Base-by-base conservation (phyloP, 1,284 basidiomycete genomes). In the Ustilago loliicola region DNA sequence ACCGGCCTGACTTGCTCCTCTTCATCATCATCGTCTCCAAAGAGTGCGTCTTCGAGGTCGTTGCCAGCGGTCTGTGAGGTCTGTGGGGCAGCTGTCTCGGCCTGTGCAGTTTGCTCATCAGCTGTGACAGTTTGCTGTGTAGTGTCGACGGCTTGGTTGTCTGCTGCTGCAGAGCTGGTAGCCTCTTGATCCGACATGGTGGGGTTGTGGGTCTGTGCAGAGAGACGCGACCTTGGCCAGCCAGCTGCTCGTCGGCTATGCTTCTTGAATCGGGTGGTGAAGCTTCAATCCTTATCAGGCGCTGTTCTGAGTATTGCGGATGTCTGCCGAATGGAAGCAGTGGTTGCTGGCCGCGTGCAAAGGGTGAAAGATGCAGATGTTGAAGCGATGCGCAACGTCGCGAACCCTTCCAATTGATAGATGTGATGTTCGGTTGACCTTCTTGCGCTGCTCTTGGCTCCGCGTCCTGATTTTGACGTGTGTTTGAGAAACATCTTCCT, bases 1-100 rank as follows among this genome's bases (percentile, higher is more conserved):
- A 55, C 61, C 3, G 58, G 51, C 40, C 65, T 65, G 0, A 72
- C 55, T 25, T 58, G 66, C 66, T 71, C 72, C 23, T 72, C 66
- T 21, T 76, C 72, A 17, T 78, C 72, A 21, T 78, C 76, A 27
- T 80, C 73, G 29, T 79, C 78, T 58, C 71, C 78, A 50, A 82
- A 82, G 11, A 82, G 55, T 29, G 73, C 61, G 38, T 82, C 77
- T 45, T 72, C 72, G 17, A 79, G 72, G 19, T 72, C 57, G 48
- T 52, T 54, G 2, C 30, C 52, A 6, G 62, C 45, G n/a, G 30
- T n/a, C 45, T 42, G 36, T 15, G 53, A 25, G 2, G 40, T 15
- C 52, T 40, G 47, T 19, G 59, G 27, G 1, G 40, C 54, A 34
- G 63, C 30, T 15, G 55, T 19, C 30, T 32, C 51, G 2, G 23